These are phyloP conservation scores for Hymenoscyphus infarciens DNA, from an alignment of 2,329 filamentous ascomycete genomes.

Conservation along the genomic window DNA sequence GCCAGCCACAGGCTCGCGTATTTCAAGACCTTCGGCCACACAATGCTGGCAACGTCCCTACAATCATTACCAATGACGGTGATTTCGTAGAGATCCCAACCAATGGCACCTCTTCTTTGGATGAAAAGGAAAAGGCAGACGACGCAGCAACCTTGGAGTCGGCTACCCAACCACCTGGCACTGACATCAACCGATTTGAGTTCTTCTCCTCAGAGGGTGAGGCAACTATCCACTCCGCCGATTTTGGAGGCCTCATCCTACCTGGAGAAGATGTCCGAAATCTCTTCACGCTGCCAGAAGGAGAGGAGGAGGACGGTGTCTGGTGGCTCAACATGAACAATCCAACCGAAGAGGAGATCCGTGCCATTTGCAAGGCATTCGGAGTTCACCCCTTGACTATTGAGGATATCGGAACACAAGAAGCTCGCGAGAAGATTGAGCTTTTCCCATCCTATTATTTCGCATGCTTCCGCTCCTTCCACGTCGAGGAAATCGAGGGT, in stretches of 20 bases:
- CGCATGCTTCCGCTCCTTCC: conserved; percentile 93
- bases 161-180: conserved; percentile 36
- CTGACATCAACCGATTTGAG: conserved; percentile 77
- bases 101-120: conserved; percentile 39
- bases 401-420: conserved; percentile 93
- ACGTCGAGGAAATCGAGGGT: conserved; percentile 69
- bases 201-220: conserved; percentile 97
- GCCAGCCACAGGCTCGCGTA: conserved; percentile 31
- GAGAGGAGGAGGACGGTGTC: conserved; percentile 69
- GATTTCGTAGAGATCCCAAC: conserved; percentile 55
- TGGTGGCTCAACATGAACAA: conserved; percentile 98
- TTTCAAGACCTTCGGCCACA: conserved; percentile 34
- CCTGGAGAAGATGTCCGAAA: conserved; percentile 87
- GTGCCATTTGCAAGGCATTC: conserved; percentile 87
- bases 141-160: conserved; percentile 15
- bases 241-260: conserved; percentile 82
- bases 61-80: conserved; percentile 47
- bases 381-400: conserved; percentile 92
- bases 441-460: conserved; percentile 98
- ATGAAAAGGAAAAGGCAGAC: conserved; percentile 46
- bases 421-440: conserved; percentile 97
- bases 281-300: conserved; percentile 68
- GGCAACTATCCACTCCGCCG: conserved; percentile 85
- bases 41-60: conserved; percentile 14
- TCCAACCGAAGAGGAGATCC: conserved; percentile 83